phyloP scores from a whole-genome alignment of 2,329 filamentous ascomycete genomes.

The Chaetomium olivaceum region DNA sequence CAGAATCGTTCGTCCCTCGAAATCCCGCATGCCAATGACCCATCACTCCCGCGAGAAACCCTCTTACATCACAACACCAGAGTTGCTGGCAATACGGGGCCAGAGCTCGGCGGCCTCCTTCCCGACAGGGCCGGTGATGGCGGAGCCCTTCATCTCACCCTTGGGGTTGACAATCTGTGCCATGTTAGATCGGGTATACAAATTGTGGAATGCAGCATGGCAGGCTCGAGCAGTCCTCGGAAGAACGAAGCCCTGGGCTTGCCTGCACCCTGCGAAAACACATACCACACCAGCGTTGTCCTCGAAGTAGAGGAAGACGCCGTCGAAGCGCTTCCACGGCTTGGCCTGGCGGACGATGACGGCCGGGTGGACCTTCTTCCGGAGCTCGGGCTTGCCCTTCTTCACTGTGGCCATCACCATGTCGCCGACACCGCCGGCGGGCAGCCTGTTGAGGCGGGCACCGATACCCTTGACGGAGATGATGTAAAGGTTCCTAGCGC shows the following conservation, averaged over 20 bases:
- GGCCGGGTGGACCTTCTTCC: conserved; percentile 99
- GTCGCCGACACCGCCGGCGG: conserved; percentile 96
- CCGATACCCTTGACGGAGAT: conserved; percentile 99
- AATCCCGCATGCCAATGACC: conserved; percentile 30
- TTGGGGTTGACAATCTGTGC: conserved; percentile 97
- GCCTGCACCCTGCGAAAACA: conserved; percentile 37
- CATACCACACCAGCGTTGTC: conserved; percentile 98
- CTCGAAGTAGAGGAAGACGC: conserved; percentile 99
- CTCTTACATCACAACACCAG: conserved; percentile 98
- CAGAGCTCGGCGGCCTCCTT: conserved; percentile 99
- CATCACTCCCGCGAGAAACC: conserved; percentile 34
- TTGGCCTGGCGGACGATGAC: conserved; percentile 99
- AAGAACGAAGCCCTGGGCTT: neutral
- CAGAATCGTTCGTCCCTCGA: conserved; percentile 35
- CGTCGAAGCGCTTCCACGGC: conserved; percentile 98
- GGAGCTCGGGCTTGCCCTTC: conserved; percentile 99
- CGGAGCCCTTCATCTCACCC: conserved; percentile 99
- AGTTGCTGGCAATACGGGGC: conserved; percentile 99
- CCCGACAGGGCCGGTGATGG: conserved; percentile 97
- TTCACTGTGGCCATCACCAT: conserved; percentile 99
- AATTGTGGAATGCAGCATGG: neutral
- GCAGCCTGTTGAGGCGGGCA: conserved; percentile 95
- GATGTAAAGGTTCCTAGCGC: conserved; percentile 98
- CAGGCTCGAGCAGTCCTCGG: neutral
- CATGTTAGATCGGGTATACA: conserved; percentile 40